A percentile compares a stretch with the other conserved stretches of the same genome.
Evolutionary conservation across 1,139 yeast species (phyloP).

Genomic region (Hemisphaericaspora lyxosophila): DNA sequence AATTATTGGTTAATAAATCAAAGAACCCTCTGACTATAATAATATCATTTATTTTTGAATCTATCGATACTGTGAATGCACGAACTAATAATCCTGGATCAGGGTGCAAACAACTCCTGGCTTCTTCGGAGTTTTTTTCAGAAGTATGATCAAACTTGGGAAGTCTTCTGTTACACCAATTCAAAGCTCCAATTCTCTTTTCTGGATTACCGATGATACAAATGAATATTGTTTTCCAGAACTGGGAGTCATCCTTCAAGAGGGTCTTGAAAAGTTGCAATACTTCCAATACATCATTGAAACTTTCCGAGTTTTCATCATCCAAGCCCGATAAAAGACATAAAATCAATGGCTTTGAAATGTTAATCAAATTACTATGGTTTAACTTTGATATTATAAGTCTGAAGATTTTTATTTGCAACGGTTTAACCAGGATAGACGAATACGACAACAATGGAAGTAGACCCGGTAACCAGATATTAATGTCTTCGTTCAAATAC

Average conservation of each 20-base stretch:
- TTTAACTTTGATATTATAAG: conserved; percentile 53
- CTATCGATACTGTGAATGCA: conserved; percentile 68
- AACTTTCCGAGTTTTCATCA: conserved; percentile 86
- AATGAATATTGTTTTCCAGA: conserved; percentile 83
- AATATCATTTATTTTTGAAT: conserved; percentile 43
- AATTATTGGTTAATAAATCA: conserved; percentile 68
- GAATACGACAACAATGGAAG: conserved; percentile 85
- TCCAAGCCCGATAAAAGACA: conserved; percentile 86
- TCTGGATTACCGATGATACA: conserved; percentile 78
- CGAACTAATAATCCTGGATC: conserved; percentile 78
- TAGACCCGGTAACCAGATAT: conserved; percentile 86
- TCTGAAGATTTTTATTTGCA: conserved; percentile 60
- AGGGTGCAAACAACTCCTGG: conserved; percentile 62
- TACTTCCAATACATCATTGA: conserved; percentile 56
- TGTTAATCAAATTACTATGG: conserved; percentile 44
- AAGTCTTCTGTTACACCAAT: conserved; percentile 67
- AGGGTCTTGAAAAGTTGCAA: conserved; percentile 61
- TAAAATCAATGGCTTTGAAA: conserved; percentile 69
- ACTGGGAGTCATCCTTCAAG: conserved; percentile 66
- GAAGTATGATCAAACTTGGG: conserved; percentile 54
- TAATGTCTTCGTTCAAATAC: conserved; percentile 50
- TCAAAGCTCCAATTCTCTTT: conserved; percentile 76
- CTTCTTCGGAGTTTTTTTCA: conserved; percentile 45
- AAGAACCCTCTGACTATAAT: conserved; percentile 87
- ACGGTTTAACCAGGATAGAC: conserved; percentile 82